Percentiles rank a stretch among this genome's conserved stretches.
Evolutionary conservation across 1,284 basidiomycete species (phyloP).

Genomic region (Pisolithus thermaeus): DNA sequence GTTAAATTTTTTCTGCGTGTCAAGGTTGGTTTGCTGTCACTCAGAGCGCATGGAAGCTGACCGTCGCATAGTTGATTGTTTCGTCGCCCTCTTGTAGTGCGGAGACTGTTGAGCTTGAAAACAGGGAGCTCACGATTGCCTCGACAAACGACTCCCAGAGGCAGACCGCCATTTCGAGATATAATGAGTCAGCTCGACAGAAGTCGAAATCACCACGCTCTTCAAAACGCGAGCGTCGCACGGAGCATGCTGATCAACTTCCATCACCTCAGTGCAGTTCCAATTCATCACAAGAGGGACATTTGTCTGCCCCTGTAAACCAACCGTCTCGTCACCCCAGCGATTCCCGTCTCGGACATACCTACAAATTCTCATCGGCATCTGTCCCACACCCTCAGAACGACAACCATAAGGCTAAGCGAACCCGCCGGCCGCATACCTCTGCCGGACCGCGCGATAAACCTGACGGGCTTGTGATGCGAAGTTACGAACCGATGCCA

Average conservation of each 20-base stretch:
- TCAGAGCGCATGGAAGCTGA: slow-evolving; percentile 9
- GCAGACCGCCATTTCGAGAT: slow-evolving; percentile 57
- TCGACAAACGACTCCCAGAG: slow-evolving; percentile 67
- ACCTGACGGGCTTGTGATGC: slow-evolving; percentile 30
- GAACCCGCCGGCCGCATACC: slow-evolving; percentile 56
- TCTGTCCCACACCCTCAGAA: slow-evolving; percentile 26
- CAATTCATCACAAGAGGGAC: slow-evolving; percentile 8
- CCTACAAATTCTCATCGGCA: slow-evolving; percentile 27
- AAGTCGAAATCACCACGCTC: slow-evolving; percentile 60
- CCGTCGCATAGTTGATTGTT: slow-evolving; percentile 44
- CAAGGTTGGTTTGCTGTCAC: slow-evolving; percentile 42
- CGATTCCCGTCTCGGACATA: slow-evolving; percentile 11
- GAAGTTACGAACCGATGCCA: slow-evolving; percentile 11
- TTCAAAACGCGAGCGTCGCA: slow-evolving; percentile 31
- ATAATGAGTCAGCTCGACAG: slow-evolving; percentile 44
- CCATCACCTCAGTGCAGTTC: slow-evolving; percentile 30
- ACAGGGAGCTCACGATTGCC: slow-evolving; percentile 59
- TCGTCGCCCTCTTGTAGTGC: slow-evolving; percentile 47
- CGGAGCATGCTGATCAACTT: slow-evolving; percentile 32
- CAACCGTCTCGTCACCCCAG: slow-evolving; percentile 4
- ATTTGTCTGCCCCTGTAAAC: slow-evolving; percentile 5
- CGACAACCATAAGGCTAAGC: slow-evolving; percentile 14
- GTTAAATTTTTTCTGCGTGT: slow-evolving; percentile 65
- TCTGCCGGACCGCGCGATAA: slow-evolving; percentile 61
- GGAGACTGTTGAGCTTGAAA: slow-evolving; percentile 62